Evolutionary conservation across 495 filamentous ascomycete genomes (phyloP), one percentile per base, ranked within the genome.

Genomic region (Daldinia loculata): DNA sequence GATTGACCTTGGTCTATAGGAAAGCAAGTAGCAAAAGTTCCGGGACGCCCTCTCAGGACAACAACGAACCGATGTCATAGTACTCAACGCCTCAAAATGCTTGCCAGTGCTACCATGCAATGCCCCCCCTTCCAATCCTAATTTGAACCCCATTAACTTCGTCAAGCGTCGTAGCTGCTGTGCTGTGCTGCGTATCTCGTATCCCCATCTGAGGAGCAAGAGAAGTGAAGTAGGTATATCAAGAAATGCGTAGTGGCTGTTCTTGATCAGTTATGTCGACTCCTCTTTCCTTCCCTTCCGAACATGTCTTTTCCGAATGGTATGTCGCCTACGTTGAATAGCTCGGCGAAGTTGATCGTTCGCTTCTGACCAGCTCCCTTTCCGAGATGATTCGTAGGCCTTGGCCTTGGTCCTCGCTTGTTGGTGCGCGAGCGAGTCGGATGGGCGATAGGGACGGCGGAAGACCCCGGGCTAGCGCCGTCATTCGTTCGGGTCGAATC

Each of bases 321-420:
- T 39, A 92, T 69, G 43, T 85, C 87, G 6, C 87, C 88, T n/a
- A 97, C 78, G 68, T 95, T 92, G 70, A 96, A 97, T 66, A 94
- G 90, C 63, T 97, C 94, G 2, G 87, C 86, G 39, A 93, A 86
- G 45, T 91, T 88, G 65, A 91, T 83, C 71, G 92, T 89, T 15
- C 94, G 86, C 80, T 97, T 97, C 29, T 90, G 90, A 0, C 94
- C 93, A 2, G 89, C 86, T 3, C 85, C 89, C 34, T 74, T 85
- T 17, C 84, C 87, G 52, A 86, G 83, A 66, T 71, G 80, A 69
- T 78, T 74, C 63, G 89, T 81, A 34, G 65, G 67, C 78, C 74
- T 69, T 78, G 82, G 57, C 74, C 76, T 78, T 72, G 66, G 60
- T 22, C 75, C 74, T 48, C 66, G 81, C 75, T 80, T 79, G 63